A percentile compares a stretch with the other conserved stretches of the same genome.
These are phyloP conservation scores for Aspergillus luchuensis DNA, from an alignment of 2,329 filamentous ascomycete genomes.

Conservation along the genomic window DNA sequence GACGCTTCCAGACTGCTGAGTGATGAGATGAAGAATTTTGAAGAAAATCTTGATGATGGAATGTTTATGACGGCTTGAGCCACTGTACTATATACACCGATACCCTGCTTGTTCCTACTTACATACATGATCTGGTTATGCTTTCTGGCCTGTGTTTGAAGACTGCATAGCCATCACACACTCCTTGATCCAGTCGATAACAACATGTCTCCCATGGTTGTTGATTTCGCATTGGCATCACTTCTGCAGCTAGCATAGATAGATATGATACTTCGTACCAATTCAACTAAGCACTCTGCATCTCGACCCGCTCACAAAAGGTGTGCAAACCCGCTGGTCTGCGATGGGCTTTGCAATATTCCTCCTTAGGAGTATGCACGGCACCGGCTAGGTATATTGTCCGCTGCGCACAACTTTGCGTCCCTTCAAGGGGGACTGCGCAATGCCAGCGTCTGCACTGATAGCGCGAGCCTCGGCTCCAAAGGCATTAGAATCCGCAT, in stretches of 20 bases:
- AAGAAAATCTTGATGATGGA: slow-evolving; percentile 2
- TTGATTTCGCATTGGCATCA: background rate
- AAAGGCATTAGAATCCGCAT: too few relatives aligned
- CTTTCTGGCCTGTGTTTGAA: background rate
- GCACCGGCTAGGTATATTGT: too few relatives aligned
- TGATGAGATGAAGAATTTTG: background rate
- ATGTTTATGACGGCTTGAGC: slow-evolving; percentile 1
- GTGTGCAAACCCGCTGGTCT: too few relatives aligned
- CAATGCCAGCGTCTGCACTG: too few relatives aligned
- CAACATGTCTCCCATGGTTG: background rate
- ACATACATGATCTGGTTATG: background rate
- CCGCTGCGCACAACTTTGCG: too few relatives aligned
- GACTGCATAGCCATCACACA: background rate
- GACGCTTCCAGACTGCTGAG: background rate
- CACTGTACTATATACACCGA: slow-evolving; percentile 2
- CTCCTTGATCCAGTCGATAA: background rate
- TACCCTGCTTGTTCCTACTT: slow-evolving; percentile 3
- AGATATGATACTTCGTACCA: background rate
- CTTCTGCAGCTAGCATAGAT: background rate
- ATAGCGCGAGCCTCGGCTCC: too few relatives aligned
- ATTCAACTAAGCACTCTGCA: background rate
- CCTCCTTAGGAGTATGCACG: too few relatives aligned
- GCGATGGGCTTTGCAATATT: too few relatives aligned
- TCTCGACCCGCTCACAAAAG: background rate
- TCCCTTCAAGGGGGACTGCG: too few relatives aligned